Base-by-base conservation (phyloP, 2,329 filamentous ascomycete genomes). In the Dactylellina sp. region DNA sequence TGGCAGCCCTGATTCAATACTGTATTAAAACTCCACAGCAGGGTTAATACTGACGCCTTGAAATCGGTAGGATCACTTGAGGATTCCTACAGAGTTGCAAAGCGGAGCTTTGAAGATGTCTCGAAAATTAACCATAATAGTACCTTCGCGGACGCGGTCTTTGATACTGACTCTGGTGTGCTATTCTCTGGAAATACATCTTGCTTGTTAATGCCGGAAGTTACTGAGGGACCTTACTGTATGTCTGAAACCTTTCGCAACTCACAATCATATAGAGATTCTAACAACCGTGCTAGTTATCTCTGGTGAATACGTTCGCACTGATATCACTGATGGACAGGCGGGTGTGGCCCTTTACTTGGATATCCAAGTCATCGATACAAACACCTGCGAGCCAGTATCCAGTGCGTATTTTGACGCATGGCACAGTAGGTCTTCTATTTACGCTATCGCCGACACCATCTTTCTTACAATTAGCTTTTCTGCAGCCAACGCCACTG, bases 351-450 rank as follows among this genome's bases (percentile, higher is more conserved):
- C 82, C 20, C 79, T 86, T 39, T 82, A 82, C 2, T 78, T 86
- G 9, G 84, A 86, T 76, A 82, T 85, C 74, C 85, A 87, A 78
- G 81, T 87, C 62, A 82, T 87, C 59, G 85, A 87, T 71, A 81
- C 85, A 37, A 80, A 83, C 47, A 86, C 85, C 2, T 87, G 86
- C 79, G 80, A 85, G 77, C 83, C 84, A 6, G 81, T 86, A 0
- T 81, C 83, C 1, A 79, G 84, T 55, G 81, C 82, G 9, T 84
- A 81, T 66, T 78, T 86, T n/a, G 85, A 87, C 77, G 83, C 86
- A 76, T 87, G 86, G 85, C 82, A 83, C 77, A 81, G 80, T 77
- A 82, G 81, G 74, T 77, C 25, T 22, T 7, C n/a, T 16, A 77
- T 40, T 5, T 1, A n/a, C 25, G 35, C 49, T 18, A 22, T 81